phyloP scores from a whole-genome alignment of 176 grass and related monocot genomes.

The Bolboschoenus planiculmis region DNA sequence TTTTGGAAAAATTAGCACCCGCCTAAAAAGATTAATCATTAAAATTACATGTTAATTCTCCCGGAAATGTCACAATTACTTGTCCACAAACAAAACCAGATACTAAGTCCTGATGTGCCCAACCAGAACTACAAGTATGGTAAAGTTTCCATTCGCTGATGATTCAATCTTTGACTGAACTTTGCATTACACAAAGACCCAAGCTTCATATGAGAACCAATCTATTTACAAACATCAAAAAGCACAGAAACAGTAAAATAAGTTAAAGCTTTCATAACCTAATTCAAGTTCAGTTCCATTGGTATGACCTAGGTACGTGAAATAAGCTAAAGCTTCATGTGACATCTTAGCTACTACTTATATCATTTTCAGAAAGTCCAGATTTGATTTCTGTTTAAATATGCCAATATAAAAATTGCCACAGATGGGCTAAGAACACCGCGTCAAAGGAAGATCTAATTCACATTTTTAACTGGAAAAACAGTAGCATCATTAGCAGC shows the following conservation, averaged over 20 bases:
- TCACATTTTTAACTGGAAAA: background rate
- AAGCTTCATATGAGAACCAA: background rate
- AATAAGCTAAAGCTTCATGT: background rate
- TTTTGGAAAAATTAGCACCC: constrained; percentile 89
- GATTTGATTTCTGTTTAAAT: background rate
- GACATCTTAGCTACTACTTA: background rate
- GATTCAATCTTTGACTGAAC: background rate
- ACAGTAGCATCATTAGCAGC: background rate
- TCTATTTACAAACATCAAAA: background rate
- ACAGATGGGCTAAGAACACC: background rate
- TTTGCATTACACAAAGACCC: background rate
- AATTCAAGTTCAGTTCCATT: background rate
- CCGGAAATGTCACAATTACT: background rate
- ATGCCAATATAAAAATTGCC: background rate
- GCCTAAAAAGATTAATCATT: constrained; percentile 37
- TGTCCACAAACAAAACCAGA: background rate
- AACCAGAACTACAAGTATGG: background rate
- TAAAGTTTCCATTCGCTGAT: background rate
- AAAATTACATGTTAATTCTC: background rate
- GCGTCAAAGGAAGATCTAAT: background rate
- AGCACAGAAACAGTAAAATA: background rate
- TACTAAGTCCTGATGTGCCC: background rate
- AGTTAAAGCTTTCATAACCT: background rate
- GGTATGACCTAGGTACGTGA: background rate
- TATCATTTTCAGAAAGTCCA: background rate